Percentiles rank a stretch among this genome's conserved stretches.
Evolutionary conservation across 2,329 filamentous ascomycete genomes (phyloP).

Genomic region (Alternaria arbusti): DNA sequence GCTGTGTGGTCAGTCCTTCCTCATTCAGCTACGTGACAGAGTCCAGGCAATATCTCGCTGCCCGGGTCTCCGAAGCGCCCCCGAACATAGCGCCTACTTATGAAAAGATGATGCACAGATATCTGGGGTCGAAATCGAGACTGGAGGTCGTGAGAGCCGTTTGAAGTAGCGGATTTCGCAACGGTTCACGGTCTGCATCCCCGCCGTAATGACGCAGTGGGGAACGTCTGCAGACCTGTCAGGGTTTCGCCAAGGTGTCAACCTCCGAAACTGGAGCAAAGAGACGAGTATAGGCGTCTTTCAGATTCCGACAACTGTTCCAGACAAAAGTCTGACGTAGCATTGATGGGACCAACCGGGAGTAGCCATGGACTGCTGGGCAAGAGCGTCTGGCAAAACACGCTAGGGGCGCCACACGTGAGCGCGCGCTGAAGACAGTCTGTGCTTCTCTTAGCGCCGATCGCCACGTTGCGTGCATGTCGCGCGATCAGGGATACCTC

Average conservation of each 20-base stretch:
- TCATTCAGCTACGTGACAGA: neutral
- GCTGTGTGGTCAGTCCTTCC: neutral
- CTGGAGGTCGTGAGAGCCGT: neutral
- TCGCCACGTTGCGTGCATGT: neutral
- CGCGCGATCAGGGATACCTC: neutral
- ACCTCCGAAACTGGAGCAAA: neutral
- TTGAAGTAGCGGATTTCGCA: neutral
- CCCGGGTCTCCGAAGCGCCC: neutral
- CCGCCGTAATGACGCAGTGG: neutral
- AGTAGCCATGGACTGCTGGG: neutral
- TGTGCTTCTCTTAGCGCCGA: conserved; percentile 3
- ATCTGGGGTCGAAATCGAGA: neutral
- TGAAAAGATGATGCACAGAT: neutral
- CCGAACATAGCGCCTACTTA: neutral
- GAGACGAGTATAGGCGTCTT: neutral
- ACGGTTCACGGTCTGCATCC: neutral
- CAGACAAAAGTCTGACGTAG: neutral
- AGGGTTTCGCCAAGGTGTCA: conserved; percentile 4
- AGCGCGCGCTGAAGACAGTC: conserved; percentile 3
- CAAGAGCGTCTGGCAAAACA: neutral
- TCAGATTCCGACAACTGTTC: neutral
- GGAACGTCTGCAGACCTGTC: neutral
- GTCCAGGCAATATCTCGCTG: neutral
- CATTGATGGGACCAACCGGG: neutral
- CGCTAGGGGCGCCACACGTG: conserved; percentile 6